Base-by-base conservation (phyloP, 129 eudicot species). In the Tagetes patula region DNA sequence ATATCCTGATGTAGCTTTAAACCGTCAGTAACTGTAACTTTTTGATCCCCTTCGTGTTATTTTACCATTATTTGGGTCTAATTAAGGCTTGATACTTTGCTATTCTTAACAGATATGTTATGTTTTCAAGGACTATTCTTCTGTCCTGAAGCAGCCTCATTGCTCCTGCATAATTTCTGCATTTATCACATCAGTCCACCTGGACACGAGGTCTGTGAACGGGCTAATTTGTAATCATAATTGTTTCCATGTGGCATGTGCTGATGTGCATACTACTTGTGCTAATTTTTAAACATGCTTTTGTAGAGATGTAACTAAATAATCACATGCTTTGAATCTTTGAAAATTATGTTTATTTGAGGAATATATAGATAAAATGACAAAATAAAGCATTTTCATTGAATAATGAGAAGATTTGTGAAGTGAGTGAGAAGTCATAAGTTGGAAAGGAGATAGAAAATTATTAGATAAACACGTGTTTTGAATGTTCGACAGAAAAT, bases 141-240 rank as follows among this genome's bases (percentile, higher is more conserved):
- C 79, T 95, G 96, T 80, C 96, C 99, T 0, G 99, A 95, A 84
- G 99, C 99, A 48, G 91, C 99, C 70, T 85, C 99, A 5, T 85
- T 95, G 83, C 84, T 95, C 83, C 96, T 95, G 37, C 99, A 95
- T 73, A 90, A 95, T 81, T 95, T 95, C 77, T 95, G 99, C 85
- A 77, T 95, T 72, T 95, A 95, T 86, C 99, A 95, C 76, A 95
- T 95, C 76, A 95, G 91, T 83, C 99, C 99, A 70, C 99, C 99
- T 11, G 99, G 99, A 69, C 97, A 90, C 55, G 99, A 95, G 99
- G 99, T 95, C 75, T 75, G 96, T 90, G 68, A 83, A 75, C 81
- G 67, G 6, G 52, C 69, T 59, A 67, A 37, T 46, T 70, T 54
- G 9, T 67, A 13, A 47, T 71, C 70, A 30, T 2, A 7, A 5